Evolutionary conservation across 129 eudicot species (phyloP).

Genomic region (Lonicera japonica): DNA sequence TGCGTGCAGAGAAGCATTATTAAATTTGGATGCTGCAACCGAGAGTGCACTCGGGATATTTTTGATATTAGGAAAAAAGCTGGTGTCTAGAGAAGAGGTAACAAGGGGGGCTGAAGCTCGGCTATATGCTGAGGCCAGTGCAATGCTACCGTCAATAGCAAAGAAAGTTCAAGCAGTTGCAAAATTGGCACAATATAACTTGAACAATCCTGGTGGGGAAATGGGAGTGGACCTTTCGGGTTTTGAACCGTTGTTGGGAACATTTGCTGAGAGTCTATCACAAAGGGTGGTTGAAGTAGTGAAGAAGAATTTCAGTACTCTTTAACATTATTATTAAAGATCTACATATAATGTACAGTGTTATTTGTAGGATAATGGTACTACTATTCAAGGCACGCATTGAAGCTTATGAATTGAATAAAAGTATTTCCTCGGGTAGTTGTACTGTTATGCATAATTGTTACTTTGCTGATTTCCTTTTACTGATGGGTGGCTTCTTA

Average conservation of each 20-base stretch:
- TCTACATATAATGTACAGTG: not conserved
- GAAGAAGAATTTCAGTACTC: slow-evolving; percentile 24
- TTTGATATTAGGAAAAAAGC: slow-evolving; percentile 25
- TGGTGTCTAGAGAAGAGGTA: slow-evolving; percentile 13
- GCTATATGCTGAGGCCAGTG: slow-evolving; percentile 42
- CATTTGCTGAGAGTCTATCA: slow-evolving; percentile 43
- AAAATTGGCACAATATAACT: slow-evolving; percentile 21
- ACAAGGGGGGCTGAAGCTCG: slow-evolving; percentile 24
- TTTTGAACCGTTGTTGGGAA: slow-evolving; percentile 39
- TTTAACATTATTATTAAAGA: slow-evolving; percentile 4
- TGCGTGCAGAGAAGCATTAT: slow-evolving; percentile 50
- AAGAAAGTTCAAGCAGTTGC: slow-evolving; percentile 44
- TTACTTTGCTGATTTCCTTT: not conserved
- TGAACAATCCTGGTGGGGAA: slow-evolving; percentile 19
- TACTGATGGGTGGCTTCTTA: no score
- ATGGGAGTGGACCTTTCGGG: slow-evolving; percentile 19
- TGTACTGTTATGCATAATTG: not conserved
- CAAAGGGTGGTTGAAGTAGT: slow-evolving; percentile 39
- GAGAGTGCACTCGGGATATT: slow-evolving; percentile 40
- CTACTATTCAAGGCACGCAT: not conserved
- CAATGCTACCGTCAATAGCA: slow-evolving; percentile 45
- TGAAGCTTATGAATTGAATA: not conserved
- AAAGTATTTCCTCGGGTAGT: not conserved
- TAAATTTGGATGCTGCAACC: slow-evolving; percentile 42
- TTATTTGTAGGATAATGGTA: not conserved